Evolutionary conservation across 169 alveolate species (phyloP), one percentile per base, ranked within the genome.

Genomic region (Plasmodium gallinaceum): DNA sequence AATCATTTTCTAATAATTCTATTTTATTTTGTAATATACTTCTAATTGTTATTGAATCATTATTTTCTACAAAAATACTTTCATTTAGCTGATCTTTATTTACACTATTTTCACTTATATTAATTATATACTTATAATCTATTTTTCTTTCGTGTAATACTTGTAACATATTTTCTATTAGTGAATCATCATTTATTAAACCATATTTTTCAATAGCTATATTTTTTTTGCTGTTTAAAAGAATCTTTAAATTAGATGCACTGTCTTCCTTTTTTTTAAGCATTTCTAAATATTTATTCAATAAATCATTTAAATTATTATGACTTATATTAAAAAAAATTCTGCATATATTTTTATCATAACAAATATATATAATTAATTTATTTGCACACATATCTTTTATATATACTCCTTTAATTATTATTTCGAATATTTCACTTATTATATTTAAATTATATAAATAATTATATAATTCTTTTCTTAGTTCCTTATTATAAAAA

Each of bases 141-240:
- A 68, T 51, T 24, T 46, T 52, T 32, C 45, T 66, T 61, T 57
- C 73, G 9, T n/a, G 39, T 16, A 93, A 42, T 14, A 66, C 14
- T 16, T 91, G 88, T 24, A 93, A 16, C 32, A 88, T 66, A 75
- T 92, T 75, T 58, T 90, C 87, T 48, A 88, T 68, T 7, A 89
- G 37, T 42, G 75, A 74, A 39, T 93, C 93, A 18, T 90, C 91
- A 71, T 60, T 88, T 16, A 83, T 68, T 12, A 16, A 18, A 16
- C 52, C 60, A 46, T 83, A 46, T 2, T 45, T 26, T 42, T 68
- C 58, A 12, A 68, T 60, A 39, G 18, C 2, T 0, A 83, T 45
- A 20, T 26, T 60, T 48, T 48, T 83, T 26, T 71, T 65, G 20
- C 54, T 68, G 5, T n/a, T 0, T 45, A 83, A 46, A 37, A 83